Evolutionary conservation across 2,329 filamentous ascomycete genomes (phyloP), one percentile per base, ranked within the genome.

Genomic region (Sclerotinia nivalis): DNA sequence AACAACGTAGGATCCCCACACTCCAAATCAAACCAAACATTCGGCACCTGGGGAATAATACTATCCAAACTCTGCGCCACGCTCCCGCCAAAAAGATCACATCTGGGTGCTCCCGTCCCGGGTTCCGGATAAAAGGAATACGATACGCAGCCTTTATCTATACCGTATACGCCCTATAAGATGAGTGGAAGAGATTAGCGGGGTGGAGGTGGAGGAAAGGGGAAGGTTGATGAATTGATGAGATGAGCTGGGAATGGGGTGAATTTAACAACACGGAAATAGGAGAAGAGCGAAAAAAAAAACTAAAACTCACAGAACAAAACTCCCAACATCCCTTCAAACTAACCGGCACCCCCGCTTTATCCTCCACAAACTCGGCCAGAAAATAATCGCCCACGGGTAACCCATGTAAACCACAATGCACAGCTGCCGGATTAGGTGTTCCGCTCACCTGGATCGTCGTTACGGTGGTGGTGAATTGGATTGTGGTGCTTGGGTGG

Each of bases 271-370:
- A 13, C 0, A 12, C 25, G 31, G 25, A 37, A 6, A 20, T 3
- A 40, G n/a, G 31, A 50, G n/a, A 12, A 6, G 50, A 25, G 13
- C 4, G 2, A 25, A 50, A 15, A 1, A 64, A 13, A 47, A 22
- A 43, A 56, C 20, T 22, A 52, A 54, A 70, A 68, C 74, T 59
- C 55, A 75, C 82, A 65, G 73, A 72, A 72, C 82, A 83, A 75
- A 82, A 81, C 71, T 82, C 77, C 74, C 78, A 83, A 76, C 82
- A 83, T 2, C 80, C 81, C 70, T 80, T 75, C 10, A 81, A 75
- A 2, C 79, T 81, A 34, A 83, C 78, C 1, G 76, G 73, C 49
- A 79, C 77, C 18, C 73, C 75, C 1, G 70, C 70, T 9, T 72
- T 75, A 69, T 83, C 78, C 73, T 82, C 68, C 58, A 78, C 76